Percentiles rank a stretch among this genome's conserved stretches.
Conservation (phyloP, 2,329 filamentous ascomycete genomes). For the Calcarisporium arbuscula region DNA sequence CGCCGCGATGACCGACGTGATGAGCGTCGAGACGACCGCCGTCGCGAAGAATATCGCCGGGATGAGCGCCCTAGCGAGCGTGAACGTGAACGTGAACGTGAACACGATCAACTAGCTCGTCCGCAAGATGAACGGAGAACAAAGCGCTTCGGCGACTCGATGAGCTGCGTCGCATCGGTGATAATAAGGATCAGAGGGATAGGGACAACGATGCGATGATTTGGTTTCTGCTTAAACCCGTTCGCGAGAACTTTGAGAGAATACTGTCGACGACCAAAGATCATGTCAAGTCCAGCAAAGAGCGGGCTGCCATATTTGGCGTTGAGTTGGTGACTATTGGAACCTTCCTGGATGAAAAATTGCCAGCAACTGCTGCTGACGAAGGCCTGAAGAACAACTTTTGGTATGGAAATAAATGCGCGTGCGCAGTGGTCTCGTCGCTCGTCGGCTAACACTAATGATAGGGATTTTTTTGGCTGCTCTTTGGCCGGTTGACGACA, state of each 20-base stretch:
- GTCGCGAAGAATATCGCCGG: conserved; percentile 15
- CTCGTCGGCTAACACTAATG: conserved; percentile 14
- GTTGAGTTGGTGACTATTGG: conserved; percentile 56
- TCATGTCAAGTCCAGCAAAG: conserved; percentile 55
- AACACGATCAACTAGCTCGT: conserved; percentile 18
- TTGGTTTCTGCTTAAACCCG: conserved; percentile 48
- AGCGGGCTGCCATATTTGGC: conserved; percentile 56
- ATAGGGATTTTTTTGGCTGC: conserved; percentile 39
- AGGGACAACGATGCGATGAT: conserved; percentile 40
- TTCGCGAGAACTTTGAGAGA: conserved; percentile 52
- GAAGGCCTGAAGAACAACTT: conserved; percentile 41
- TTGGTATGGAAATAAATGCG: conserved; percentile 33
- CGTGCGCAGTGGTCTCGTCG: too few species aligned
- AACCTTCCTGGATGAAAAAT: conserved; percentile 48
- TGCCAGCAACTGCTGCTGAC: conserved; percentile 34
- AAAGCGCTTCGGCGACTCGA: conserved; percentile 34
- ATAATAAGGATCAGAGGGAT: conserved; percentile 43
- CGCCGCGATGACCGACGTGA: conserved; percentile 18
- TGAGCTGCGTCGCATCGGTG: conserved; percentile 38
- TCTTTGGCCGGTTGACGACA: conserved; percentile 40
- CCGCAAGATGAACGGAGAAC: conserved; percentile 34
- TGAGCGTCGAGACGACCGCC: conserved; percentile 24
- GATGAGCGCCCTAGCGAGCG: conserved; percentile 14
- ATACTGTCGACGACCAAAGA: conserved; percentile 57
- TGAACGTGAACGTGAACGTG: conserved; percentile 17